Conservation (phyloP, 225 moss, liverwort and hornwort genomes). For the Lunularia cruciata region DNA sequence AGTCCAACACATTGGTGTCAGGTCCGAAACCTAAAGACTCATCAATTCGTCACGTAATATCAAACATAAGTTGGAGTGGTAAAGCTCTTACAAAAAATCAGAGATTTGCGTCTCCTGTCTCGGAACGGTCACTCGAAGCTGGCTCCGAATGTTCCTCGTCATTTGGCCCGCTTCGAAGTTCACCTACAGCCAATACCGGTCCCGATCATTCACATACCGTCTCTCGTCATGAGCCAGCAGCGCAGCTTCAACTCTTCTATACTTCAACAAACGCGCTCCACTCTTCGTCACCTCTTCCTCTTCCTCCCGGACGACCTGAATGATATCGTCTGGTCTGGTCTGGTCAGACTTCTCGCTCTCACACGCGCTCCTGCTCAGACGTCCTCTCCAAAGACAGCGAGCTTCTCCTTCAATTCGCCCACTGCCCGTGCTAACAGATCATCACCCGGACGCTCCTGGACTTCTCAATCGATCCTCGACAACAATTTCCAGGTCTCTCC, state of each 20-base stretch:
- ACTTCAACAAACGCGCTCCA: not conserved
- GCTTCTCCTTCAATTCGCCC: not conserved
- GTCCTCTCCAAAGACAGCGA: too few species aligned
- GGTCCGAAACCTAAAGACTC: not conserved
- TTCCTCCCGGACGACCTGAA: not conserved
- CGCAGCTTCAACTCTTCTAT: not conserved
- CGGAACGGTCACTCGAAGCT: slow-evolving; percentile 34
- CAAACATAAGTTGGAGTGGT: too few species aligned
- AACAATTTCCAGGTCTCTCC: not conserved
- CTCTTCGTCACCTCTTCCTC: not conserved
- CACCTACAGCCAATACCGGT: not conserved
- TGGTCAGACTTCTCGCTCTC: not conserved
- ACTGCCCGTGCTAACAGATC: not conserved
- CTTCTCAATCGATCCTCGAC: not conserved
- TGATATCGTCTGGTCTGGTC: too few species aligned
- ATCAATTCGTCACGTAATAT: not conserved
- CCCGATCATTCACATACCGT: slow-evolving; percentile 18
- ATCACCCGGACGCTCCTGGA: not conserved
- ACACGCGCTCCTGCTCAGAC: too few species aligned
- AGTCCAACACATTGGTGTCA: not conserved
- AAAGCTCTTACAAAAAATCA: slow-evolving; percentile 38
- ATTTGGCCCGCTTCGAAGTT: slow-evolving; percentile 12
- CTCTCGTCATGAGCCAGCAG: slow-evolving; percentile 3
- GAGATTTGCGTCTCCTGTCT: slow-evolving; percentile 39
- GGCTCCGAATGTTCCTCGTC: slow-evolving; percentile 12